These are phyloP conservation scores for Glutinoglossum americanum DNA, from an alignment of 495 filamentous ascomycete species.

Conservation along the genomic window DNA sequence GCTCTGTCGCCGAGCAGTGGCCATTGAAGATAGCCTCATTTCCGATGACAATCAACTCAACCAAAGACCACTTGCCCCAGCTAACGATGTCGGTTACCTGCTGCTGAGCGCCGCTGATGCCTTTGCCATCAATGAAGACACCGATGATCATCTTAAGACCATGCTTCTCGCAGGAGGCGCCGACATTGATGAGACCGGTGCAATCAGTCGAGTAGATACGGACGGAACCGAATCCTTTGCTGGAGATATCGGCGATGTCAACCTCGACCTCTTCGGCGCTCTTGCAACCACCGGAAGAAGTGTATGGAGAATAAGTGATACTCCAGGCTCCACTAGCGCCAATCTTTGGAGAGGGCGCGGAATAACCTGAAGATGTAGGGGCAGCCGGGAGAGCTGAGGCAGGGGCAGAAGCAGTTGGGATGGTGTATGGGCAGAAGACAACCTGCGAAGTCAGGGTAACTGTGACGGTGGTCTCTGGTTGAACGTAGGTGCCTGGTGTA, in stretches of 20 bases:
- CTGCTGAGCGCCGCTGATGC: constrained; percentile 29
- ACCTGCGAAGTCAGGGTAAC: constrained; percentile 45
- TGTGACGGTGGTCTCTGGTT: constrained; percentile 41
- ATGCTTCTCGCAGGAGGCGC: constrained; percentile 33
- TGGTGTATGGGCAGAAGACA: constrained; percentile 49
- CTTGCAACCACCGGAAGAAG: constrained; percentile 42
- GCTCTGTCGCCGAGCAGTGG: constrained; percentile 33
- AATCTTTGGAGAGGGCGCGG: constrained; percentile 14
- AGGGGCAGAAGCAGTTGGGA: constrained; percentile 10
- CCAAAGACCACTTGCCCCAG: constrained; percentile 56
- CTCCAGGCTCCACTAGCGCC: constrained; percentile 43
- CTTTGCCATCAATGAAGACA: constrained; percentile 51
- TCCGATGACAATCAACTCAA: constrained; percentile 64
- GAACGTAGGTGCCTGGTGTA: constrained; percentile 52
- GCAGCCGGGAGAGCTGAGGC: constrained; percentile 7
- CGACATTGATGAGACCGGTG: constrained; percentile 52
- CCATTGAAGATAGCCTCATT: constrained; percentile 72
- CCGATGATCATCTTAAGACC: constrained; percentile 65
- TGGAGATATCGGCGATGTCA: constrained; percentile 48
- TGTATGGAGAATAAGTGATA: constrained; percentile 86
- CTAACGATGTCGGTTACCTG: constrained; percentile 50
- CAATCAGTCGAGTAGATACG: constrained; percentile 92
- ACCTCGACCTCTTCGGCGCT: constrained; percentile 28
- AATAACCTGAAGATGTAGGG: constrained; percentile 4
- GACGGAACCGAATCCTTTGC: constrained; percentile 55